Base-by-base conservation (phyloP, 2,329 filamentous ascomycete species). In the Sordariomycetes sp. region DNA sequence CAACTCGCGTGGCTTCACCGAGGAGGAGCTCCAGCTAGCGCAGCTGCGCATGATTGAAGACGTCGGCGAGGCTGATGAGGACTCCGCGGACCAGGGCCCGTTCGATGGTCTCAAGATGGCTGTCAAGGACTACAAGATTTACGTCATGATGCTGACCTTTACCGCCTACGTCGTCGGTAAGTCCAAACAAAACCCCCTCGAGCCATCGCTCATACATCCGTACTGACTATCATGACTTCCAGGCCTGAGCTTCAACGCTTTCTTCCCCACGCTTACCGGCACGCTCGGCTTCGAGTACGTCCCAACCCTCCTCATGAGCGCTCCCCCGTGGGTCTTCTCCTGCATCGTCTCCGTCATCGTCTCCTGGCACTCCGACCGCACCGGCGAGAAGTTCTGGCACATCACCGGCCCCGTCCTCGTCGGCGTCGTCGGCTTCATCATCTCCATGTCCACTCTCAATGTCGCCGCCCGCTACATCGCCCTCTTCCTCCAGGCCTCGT, bases 41-140 rank as follows among this genome's bases (percentile, higher is more conserved):
- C 76, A 80, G 64, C 65, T 79, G 36, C 72, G 80, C 24, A 77
- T 82, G 71, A 65, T 77, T 2, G 79, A 82, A 65, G 80, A 82
- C 61, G 77, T 80, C 1, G 79, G 78, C 48, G 77, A 81, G 64
- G 76, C 75, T 0, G 79, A 82, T 59, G 70, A 68, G 7, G 79
- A 82, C 62, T 70, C 72, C 0, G 68, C 70, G 1, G 72, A 74
- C n/a, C 72, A 80, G 62, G 74, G 75, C 3, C 64, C 72, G 2
- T 76, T 80, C 60, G 73, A 74, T 10, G 82, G 82, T 10, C 66
- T 82, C 34, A 70, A 77, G 56, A 79, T 85, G 75, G 79, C 80
- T 0, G 64, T 83, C 54, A 81, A 78, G 66, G 82, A 85, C 60
- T 17, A 69, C 61, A 85, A 84, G 70, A 80, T 84, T 60, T 85